A percentile compares a stretch with the other conserved stretches of the same genome.
Conservation (phyloP, 1,284 basidiomycete species). For the Rhodofomes roseus region DNA sequence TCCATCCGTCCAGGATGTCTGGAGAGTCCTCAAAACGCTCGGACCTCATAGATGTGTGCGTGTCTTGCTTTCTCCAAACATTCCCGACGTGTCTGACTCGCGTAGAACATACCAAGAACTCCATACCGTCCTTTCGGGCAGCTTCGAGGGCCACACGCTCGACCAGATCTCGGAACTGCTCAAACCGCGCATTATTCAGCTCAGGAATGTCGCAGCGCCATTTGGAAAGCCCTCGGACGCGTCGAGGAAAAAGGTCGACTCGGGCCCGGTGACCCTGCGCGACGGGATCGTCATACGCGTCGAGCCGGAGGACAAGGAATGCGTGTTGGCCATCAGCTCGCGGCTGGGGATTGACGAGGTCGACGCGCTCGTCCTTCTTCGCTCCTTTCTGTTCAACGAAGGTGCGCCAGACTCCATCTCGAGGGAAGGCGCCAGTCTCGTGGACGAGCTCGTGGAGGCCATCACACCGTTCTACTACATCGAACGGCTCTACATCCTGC, state of each 20-base stretch:
- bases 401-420: slow-evolving; percentile 55
- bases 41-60: slow-evolving; percentile 55
- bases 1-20: slow-evolving; percentile 31
- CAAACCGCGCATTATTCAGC: slow-evolving; percentile 49
- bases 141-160: slow-evolving; percentile 49
- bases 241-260: slow-evolving; percentile 63
- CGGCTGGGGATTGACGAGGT: slow-evolving; percentile 75
- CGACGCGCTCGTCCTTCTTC: slow-evolving; percentile 65
- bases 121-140: slow-evolving; percentile 55
- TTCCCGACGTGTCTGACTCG: neutral
- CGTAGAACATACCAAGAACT: slow-evolving; percentile 64
- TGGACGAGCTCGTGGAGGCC: slow-evolving; percentile 62
- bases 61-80: slow-evolving; percentile 1
- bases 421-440: slow-evolving; percentile 40
- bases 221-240: slow-evolving; percentile 65
- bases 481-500: slow-evolving; percentile 68
- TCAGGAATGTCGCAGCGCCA: slow-evolving; percentile 52
- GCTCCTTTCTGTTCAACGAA: slow-evolving; percentile 78
- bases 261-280: slow-evolving; percentile 57
- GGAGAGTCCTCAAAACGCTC: slow-evolving; percentile 44
- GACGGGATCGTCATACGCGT: slow-evolving; percentile 62
- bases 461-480: slow-evolving; percentile 80
- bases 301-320: slow-evolving; percentile 66
- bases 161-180: slow-evolving; percentile 59
- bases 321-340: slow-evolving; percentile 63